Conservation (phyloP, 1,139 yeast genomes). For the Entelexis paramagnoliae region DNA sequence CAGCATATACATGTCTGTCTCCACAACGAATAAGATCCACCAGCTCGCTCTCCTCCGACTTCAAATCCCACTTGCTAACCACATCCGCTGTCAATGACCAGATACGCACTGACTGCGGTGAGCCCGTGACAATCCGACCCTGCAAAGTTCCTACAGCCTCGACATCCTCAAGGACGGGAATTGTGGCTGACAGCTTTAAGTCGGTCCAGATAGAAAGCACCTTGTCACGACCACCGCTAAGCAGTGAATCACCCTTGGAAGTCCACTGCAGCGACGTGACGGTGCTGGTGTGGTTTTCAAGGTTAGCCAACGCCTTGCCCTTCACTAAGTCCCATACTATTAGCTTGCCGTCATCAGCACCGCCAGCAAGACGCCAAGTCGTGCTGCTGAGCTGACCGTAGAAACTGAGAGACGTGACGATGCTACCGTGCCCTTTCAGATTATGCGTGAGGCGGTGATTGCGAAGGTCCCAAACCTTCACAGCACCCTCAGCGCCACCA, state of each 20-base stretch:
- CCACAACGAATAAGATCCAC: conserved; percentile 9
- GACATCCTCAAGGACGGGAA: conserved; percentile 68
- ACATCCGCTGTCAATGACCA: conserved; percentile 21
- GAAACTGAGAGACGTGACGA: conserved; percentile 67
- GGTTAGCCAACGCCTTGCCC: conserved; percentile 51
- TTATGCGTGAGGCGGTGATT: conserved; percentile 85
- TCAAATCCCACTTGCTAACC: conserved; percentile 18
- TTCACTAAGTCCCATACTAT: conserved; percentile 87
- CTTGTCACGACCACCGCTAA: conserved; percentile 87
- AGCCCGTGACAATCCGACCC: conserved; percentile 19
- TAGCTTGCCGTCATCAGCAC: conserved; percentile 68
- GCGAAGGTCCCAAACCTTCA: conserved; percentile 85
- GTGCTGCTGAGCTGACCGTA: conserved; percentile 56
- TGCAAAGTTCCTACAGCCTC: conserved; percentile 64
- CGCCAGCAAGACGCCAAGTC: conserved; percentile 74
- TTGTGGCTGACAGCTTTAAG: conserved; percentile 50
- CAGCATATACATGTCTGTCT: conserved; percentile 32
- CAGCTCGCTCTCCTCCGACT: conserved; percentile 21
- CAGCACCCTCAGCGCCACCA: conserved; percentile 91
- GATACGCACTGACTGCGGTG: conserved; percentile 17
- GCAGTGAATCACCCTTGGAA: conserved; percentile 43
- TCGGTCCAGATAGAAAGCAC: conserved; percentile 51
- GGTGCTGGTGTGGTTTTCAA: conserved; percentile 71
- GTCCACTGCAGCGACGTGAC: conserved; percentile 74
- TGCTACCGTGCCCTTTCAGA: conserved; percentile 90